Conservation (phyloP, 306 rosid genomes). For the Heteromeles arbutifolia region DNA sequence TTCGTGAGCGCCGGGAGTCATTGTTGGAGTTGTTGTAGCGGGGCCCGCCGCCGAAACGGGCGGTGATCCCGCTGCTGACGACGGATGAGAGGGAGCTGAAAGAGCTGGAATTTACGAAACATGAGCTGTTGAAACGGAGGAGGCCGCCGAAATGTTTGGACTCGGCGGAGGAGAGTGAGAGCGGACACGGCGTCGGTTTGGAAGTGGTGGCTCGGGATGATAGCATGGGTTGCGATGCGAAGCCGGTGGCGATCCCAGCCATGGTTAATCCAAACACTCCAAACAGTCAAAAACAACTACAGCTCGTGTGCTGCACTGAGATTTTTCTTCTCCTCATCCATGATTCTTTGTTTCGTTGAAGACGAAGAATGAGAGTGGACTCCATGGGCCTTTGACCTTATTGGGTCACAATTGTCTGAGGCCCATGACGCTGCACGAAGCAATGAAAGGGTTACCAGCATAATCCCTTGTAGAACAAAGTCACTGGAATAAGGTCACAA, state of each 20-base stretch:
- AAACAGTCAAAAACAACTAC: neutral
- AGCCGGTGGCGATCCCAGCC: slow-evolving; percentile 66
- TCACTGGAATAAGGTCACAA: too few species aligned
- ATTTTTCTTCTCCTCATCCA: slow-evolving; percentile 24
- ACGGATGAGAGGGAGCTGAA: slow-evolving; percentile 19
- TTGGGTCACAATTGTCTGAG: neutral
- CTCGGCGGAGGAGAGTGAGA: slow-evolving; percentile 27
- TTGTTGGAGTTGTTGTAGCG: slow-evolving; percentile 28
- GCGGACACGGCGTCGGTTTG: slow-evolving; percentile 19
- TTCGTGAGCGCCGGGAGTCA: slow-evolving; percentile 26
- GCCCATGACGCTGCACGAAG: too few species aligned
- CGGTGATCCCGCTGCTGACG: slow-evolving; percentile 20
- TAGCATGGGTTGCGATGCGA: slow-evolving; percentile 37
- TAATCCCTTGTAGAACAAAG: too few species aligned
- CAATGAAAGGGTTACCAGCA: too few species aligned
- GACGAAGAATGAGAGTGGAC: neutral
- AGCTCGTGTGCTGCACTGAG: neutral
- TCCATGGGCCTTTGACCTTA: neutral
- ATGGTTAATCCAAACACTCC: slow-evolving; percentile 23
- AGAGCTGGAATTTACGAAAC: slow-evolving; percentile 20
- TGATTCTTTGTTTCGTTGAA: neutral
- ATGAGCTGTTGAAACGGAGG: slow-evolving; percentile 26
- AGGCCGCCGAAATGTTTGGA: slow-evolving; percentile 47
- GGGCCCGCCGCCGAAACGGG: slow-evolving; percentile 50
- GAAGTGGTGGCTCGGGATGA: slow-evolving; percentile 6